Conservation (phyloP, 2,329 filamentous ascomycete species). For the Epichloe scottii region DNA sequence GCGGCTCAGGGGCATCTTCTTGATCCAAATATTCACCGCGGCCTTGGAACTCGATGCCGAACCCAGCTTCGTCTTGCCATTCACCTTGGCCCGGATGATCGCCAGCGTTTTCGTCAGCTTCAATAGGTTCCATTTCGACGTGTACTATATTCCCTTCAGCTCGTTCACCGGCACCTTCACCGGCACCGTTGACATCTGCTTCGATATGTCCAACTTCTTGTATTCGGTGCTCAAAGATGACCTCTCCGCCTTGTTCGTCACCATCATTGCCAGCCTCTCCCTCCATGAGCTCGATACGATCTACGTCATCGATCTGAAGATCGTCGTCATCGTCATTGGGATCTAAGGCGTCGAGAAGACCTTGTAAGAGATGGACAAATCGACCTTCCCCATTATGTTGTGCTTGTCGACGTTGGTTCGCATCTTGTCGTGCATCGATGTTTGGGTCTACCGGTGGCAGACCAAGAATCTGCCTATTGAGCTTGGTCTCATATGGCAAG, state of each 20-base stretch:
- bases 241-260: conserved; percentile 9
- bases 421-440: conserved; percentile 9
- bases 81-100: neutral
- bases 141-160: conserved; percentile 21
- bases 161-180: conserved; percentile 15
- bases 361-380: conserved; percentile 23
- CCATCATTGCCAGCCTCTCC: conserved; percentile 10
- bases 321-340: conserved; percentile 18
- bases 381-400: conserved; percentile 16
- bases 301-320: conserved; percentile 7
- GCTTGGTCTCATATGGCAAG: conserved; percentile 32
- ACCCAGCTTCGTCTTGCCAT: neutral
- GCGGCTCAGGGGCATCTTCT: neutral
- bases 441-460: conserved; percentile 18
- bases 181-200: conserved; percentile 13
- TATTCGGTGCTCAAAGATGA: conserved; percentile 23
- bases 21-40: neutral
- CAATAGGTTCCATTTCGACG: conserved; percentile 4
- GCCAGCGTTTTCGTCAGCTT: neutral
- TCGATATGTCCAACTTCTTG: conserved; percentile 20
- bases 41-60: neutral
- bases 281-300: conserved; percentile 6
- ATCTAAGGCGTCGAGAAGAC: conserved; percentile 24
- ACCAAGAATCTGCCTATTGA: conserved; percentile 34
- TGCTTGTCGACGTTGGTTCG: neutral